Evolutionary conservation across 2,329 filamentous ascomycete species (phyloP).

Genomic region (Fusarium marasasianum): DNA sequence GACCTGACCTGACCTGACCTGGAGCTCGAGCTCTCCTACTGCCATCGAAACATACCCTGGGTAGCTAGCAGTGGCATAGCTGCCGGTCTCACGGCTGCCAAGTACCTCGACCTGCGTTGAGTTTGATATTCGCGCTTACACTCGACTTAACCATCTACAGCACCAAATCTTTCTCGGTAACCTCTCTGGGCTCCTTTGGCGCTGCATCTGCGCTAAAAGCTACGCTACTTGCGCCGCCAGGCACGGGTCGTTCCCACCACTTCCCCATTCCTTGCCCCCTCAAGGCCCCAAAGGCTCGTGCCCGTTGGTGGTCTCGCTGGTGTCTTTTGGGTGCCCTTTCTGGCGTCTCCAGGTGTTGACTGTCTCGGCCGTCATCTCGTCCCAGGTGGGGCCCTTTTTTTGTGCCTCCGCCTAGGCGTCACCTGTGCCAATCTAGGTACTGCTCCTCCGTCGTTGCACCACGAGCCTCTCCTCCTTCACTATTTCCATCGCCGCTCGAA

Average conservation of each 20-base stretch:
- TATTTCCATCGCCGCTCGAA: constrained; percentile 41
- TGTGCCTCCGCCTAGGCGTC: constrained; percentile 45
- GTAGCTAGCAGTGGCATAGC: constrained; percentile 13
- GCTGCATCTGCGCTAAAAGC: constrained; percentile 42
- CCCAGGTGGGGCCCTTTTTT: constrained; percentile 46
- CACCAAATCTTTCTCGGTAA: constrained; percentile 18
- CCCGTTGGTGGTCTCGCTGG: constrained; percentile 39
- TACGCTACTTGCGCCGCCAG: constrained; percentile 44
- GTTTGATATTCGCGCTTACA: constrained; percentile 19
- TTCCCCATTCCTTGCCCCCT: constrained; percentile 37
- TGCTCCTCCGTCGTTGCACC: constrained; percentile 46
- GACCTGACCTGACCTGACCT: constrained; percentile 1
- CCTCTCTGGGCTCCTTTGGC: constrained; percentile 35
- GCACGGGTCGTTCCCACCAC: constrained; percentile 45
- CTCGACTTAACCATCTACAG: constrained; percentile 8
- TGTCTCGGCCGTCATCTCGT: constrained; percentile 48
- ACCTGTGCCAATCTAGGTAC: constrained; percentile 46
- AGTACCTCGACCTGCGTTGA: constrained; percentile 3
- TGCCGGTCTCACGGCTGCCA: not conserved
- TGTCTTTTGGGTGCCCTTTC: constrained; percentile 35
- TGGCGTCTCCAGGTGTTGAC: constrained; percentile 31
- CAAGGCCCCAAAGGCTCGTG: constrained; percentile 42
- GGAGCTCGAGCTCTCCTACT: constrained; percentile 1
- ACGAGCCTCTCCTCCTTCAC: constrained; percentile 45
- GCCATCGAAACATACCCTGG: not conserved